Base-by-base conservation (phyloP, 345 rosid genomes). In the Lepidium didymum region DNA sequence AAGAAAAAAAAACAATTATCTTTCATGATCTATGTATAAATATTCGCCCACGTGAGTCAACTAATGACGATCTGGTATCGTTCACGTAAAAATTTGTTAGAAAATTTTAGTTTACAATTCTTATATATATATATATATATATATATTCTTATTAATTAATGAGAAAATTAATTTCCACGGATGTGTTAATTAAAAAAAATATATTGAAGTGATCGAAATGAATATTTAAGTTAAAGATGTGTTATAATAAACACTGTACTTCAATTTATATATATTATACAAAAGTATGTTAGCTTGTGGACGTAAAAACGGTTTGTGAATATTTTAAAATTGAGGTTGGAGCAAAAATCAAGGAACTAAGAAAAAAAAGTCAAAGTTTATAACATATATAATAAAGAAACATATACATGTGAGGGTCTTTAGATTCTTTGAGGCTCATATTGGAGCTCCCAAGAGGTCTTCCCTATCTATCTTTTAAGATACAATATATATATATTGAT, bases 401-500 rank as follows among this genome's bases (percentile, higher is more conserved):
- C 52, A 21, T 69, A 58, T 67, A 76, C 87, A 82, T 76, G 84
- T 79, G 83, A 36, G 18, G 37, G 76, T 43, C 62, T 57, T 59
- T 67, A 59, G 59, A 58, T 69, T 49, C 59, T 57, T 56, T 29
- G 12, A 68, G 61, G 41, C 69, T 61, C 64, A 42, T 55, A 59
- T 52, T 62, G 78, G 69, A 67, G 67, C 75, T 82, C 74, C 75
- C 87, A 49, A 78, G 31, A 27, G 69, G 79, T 62, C 75, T 66
- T 76, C 70, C 53, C 59, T 62, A 37, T 78, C 78, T 76, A 81
- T 71, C 75, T 75, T 78, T 29, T 50, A 64, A 8, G 8, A 12
- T 51, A 10, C 18, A 5, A 25, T 57, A 23, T 6, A n/a, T n/a
- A n/a, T 11, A 44, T 44, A 27, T 27, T 27, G 6, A 27, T 4